Evolutionary conservation across 345 rosid genomes (phyloP).

Genomic region (Syzygium oleosum): DNA sequence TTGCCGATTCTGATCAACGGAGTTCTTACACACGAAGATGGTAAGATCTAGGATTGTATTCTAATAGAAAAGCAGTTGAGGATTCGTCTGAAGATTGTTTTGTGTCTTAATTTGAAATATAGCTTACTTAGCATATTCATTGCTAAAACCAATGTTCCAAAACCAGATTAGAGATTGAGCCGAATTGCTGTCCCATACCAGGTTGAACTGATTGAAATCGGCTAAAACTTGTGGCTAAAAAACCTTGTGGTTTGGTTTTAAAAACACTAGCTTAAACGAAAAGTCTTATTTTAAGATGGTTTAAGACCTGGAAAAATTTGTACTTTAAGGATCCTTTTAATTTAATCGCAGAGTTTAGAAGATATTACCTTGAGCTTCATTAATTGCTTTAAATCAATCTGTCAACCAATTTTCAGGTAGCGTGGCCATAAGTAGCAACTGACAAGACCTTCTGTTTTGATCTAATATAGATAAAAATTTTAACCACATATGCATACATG

Average conservation of each 20-base stretch:
- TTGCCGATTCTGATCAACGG: constrained; percentile 83
- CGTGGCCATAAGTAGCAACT: not conserved
- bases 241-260: not conserved
- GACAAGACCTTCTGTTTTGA: not conserved
- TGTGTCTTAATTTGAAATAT: not conserved
- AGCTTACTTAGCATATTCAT: not conserved
- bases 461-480: not conserved
- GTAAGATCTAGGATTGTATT: constrained; percentile 19
- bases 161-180: not conserved
- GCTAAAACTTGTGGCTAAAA: not conserved
- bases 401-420: not conserved
- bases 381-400: not conserved
- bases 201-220: not conserved
- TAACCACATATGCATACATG: not conserved
- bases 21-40: constrained; percentile 75
- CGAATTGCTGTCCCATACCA: not conserved
- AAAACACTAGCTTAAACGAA: not conserved
- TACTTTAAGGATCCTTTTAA: not conserved
- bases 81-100: not conserved
- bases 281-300: not conserved
- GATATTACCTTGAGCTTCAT: not conserved
- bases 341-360: not conserved
- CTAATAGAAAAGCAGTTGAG: not conserved
- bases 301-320: not conserved
- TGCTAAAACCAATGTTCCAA: not conserved